These are phyloP conservation scores for Didymosphaeria variabile DNA, from an alignment of 2,329 filamentous ascomycete species.

Conservation along the genomic window DNA sequence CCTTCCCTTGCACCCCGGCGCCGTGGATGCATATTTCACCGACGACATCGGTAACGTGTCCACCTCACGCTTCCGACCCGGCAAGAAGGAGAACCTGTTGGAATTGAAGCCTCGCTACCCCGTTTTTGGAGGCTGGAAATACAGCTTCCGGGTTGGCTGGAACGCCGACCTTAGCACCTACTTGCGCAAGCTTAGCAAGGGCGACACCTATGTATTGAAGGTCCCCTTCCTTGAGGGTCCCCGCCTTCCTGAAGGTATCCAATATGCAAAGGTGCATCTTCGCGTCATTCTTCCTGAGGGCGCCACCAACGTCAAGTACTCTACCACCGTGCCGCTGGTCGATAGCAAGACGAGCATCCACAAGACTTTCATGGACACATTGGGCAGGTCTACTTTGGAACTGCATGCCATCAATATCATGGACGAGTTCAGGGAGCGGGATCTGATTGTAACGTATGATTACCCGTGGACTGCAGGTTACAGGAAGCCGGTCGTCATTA, in stretches of 20 bases:
- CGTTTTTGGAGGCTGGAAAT: constrained; percentile 98
- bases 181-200: constrained; percentile 69
- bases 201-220: constrained; percentile 82
- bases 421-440: constrained; percentile 86
- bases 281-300: constrained; percentile 91
- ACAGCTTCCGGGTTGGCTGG: constrained; percentile 96
- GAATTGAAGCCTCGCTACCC: constrained; percentile 95
- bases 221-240: constrained; percentile 94
- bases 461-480: constrained; percentile 77
- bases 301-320: constrained; percentile 82
- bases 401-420: constrained; percentile 87
- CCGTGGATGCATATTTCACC: constrained; percentile 89
- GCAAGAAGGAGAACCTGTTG: constrained; percentile 79
- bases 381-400: constrained; percentile 83
- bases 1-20: constrained; percentile 81
- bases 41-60: constrained; percentile 98
- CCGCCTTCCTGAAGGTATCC: constrained; percentile 82
- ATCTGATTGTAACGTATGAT: constrained; percentile 88
- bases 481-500: constrained; percentile 86
- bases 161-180: constrained; percentile 84
- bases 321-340: constrained; percentile 76
- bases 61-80: constrained; percentile 85
- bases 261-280: constrained; percentile 82
- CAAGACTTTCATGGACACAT: constrained; percentile 91
- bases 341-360: constrained; percentile 70